A percentile compares a stretch with the other conserved stretches of the same genome.
Conservation (phyloP, 192 early-diverging fungal species). For the Borealophlyctis nickersoniae region DNA sequence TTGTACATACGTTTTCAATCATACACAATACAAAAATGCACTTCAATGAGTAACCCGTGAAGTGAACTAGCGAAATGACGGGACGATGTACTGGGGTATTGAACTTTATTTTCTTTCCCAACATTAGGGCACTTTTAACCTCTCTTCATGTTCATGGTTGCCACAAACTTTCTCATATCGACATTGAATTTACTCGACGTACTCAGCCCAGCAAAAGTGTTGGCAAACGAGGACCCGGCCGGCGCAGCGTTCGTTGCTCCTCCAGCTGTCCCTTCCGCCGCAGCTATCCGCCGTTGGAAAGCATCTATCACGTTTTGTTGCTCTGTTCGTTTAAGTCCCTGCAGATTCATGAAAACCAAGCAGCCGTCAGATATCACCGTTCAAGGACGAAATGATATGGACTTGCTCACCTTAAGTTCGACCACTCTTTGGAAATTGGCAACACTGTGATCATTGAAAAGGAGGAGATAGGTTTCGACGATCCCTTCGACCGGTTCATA, state of each 20-base stretch:
- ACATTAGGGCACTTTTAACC: too few relatives aligned
- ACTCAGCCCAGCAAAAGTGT: slow-evolving; percentile 6
- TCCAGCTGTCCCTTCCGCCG: background rate
- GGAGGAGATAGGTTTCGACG: slow-evolving; percentile 83
- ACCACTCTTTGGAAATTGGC: slow-evolving; percentile 76
- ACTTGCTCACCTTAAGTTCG: slow-evolving; percentile 71
- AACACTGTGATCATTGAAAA: slow-evolving; percentile 70
- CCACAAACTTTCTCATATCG: slow-evolving; percentile 29
- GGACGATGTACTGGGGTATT: too few relatives aligned
- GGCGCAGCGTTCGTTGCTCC: background rate
- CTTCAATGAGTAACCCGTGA: too few relatives aligned
- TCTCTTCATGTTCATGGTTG: slow-evolving; percentile 17
- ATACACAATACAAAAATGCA: too few relatives aligned
- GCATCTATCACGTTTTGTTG: slow-evolving; percentile 36
- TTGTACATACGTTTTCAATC: too few relatives aligned
- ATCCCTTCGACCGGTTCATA: slow-evolving; percentile 78
- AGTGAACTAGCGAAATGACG: too few relatives aligned
- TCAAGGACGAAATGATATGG: too few relatives aligned
- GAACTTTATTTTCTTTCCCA: too few relatives aligned
- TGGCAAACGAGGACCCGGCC: slow-evolving; percentile 2
- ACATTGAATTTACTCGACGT: slow-evolving; percentile 17
- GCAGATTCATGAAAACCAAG: too few relatives aligned
- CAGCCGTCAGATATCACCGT: too few relatives aligned
- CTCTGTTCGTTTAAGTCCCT: slow-evolving; percentile 43
- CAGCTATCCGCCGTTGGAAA: slow-evolving; percentile 26